Base-by-base conservation (phyloP, 257 asterid species). In the Petrea volubilis region DNA sequence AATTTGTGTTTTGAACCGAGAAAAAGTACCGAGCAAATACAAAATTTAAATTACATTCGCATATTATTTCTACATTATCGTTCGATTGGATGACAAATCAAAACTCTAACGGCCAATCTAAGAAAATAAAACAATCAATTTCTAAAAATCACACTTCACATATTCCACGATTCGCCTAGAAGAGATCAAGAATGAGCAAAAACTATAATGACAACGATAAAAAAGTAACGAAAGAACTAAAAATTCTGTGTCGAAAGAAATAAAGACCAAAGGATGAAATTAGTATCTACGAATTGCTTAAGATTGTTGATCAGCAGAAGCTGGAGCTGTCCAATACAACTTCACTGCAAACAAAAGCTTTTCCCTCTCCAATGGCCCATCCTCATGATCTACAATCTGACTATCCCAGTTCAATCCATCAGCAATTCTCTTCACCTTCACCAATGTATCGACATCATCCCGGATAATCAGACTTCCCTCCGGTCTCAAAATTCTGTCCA, bases 401-500 rank as follows among this genome's bases (percentile, higher is more conserved):
- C 85, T 83, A 23, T 92, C 88, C 98, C 98, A 92, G 11, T 85
- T 79, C 82, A 92, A 14, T 13, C 87, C 94, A 71, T 92, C 94
- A 0, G 85, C 84, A 13, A 92, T 90, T 34, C 78, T 78, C 82
- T 92, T 92, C 63, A 88, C 88, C 81, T 85, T 85, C 66, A 90
- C 81, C 77, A 92, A 43, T 0, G 50, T 52, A 67, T 92, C 98
- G 4, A 90, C 94, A 13, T 88, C 92, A 18, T 90, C 98, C 46
- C 98, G 79, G 27, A 92, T 79, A 1, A 92, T 88, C 77, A 92
- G 40, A 71, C 96, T 88, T 15, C 98, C 98, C 80, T 92, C 98
- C 0, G 98, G 96, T 38, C 96, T 75, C 67, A 92, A 40, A 14
- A 88, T 88, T 63, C 96, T 77, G 41, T 92, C 98, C 94, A 92